Evolutionary conservation across 75 land plant species (phyloP), one percentile per base, ranked within the genome.

Genomic region (Cupressus sempervirens): DNA sequence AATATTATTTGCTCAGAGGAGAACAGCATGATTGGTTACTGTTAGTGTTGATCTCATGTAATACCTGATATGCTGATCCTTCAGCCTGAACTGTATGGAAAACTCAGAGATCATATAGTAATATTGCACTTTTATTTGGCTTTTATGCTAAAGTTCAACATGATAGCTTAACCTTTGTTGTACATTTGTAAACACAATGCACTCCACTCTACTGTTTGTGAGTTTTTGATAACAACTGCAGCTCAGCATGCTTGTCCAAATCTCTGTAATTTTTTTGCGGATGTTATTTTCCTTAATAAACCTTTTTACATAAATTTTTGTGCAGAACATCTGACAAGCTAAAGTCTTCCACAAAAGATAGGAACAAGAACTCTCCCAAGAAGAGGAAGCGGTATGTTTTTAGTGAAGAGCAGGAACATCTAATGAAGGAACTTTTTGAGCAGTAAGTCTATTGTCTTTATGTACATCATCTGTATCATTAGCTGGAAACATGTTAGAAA

Each of bases 341-440:
- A 43, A 40, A 65, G 43, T 65, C 84, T 62, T 38, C 58, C n/a
- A 23, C 58, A 32, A 36, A 58, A 83, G 40, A 58, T 35, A 62
- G 30, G 30, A 36, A 20, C 18, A 56, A 36, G 12, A 35, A 45
- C 54, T 77, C 76, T 85, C 84, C 82, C 53, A 53, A 80, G 18
- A 89, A 87, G 80, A 88, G 89, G 87, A 88, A 92, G 85, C 84
- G 87, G 30, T 76, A 46, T 65, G 89, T 88, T 14, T 92, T 92
- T 77, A 87, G 79, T 80, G 76, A 87, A 72, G 89, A 88, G 40
- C 92, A 94, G 83, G 95, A 94, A 67, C 32, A 32, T 30, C 89
- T 65, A 76, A 86, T 94, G 32, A 92, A 45, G 87, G 84, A 80
- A 67, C 90, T 94, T 20, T 94, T 87, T 90, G 90, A 92, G 58